Evolutionary conservation across 495 filamentous ascomycete species (phyloP), one percentile per base, ranked within the genome.

Genomic region (Annulohypoxylon stygium): DNA sequence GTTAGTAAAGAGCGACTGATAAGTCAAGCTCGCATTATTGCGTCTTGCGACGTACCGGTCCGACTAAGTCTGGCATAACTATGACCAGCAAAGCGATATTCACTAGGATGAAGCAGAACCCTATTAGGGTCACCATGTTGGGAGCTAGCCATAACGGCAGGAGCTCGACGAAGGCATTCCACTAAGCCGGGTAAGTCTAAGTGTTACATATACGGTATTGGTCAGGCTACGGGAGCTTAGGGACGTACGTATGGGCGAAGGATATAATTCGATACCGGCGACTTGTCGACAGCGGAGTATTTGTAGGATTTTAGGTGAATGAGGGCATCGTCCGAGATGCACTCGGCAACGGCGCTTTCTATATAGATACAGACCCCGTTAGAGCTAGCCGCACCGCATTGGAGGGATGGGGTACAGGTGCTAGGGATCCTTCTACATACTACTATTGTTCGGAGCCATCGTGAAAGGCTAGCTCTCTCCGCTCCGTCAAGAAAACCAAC

Each of bases 281-380:
- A 97, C 81, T 98, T 97, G 86, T 99, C 96, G 77, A 99, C 95
- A 78, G 91, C 91, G 75, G 93, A 94, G 81, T 99, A 99, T 79
- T 97, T 97, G 89, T 99, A 99, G 26, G 89, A 90, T 81, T 95
- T 96, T 71, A 99, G 90, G 78, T 97, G 94, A 26, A 92, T 83
- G 58, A 89, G 83, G n/a, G 86, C 86, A 50, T 89, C 87, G 57
- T 88, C 86, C 26, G 86, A 88, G 57, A 89, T 81, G 76, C 87
- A 88, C 74, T 88, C 87, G 80, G 86, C 84, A 63, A 78, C 82
- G 11, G 86, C 87, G 61, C 79, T 78, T 74, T 81, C 87, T 89
- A 64, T 50, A 69, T 33, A 23, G 43, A 51, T 36, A 41, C 33
- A 63, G 14, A 36, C 14, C 36, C 4, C 16, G 74, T 80, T 70